Evolutionary conservation across 1,139 yeast genomes (phyloP), one percentile per base, ranked within the genome.

Genomic region (Scheffersomyces insectosa): DNA sequence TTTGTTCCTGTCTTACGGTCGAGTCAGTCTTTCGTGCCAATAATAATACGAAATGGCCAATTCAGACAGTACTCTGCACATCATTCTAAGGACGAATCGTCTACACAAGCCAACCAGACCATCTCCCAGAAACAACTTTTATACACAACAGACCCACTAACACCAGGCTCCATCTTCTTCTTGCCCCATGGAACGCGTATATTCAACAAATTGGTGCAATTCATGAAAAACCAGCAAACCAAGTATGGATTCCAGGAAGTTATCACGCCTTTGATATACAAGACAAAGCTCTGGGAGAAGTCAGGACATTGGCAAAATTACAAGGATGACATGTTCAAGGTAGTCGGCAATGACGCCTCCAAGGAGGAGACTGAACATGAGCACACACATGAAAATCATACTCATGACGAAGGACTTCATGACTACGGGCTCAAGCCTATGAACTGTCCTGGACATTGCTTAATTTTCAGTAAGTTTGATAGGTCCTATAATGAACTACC

Each of bases 401-500:
- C 53, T 23, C 50, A 47, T 30, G 41, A 39, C 31, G 46, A 43
- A 27, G 40, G 37, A 38, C 11, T 70, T 68, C 84, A 81, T 53
- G 82, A 78, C 36, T 88, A 80, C 60, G 97, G 97, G 3, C 73
- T 93, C 48, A 93, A 93, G 64, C 99, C 99, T 23, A 93, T 93
- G 99, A 95, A 93, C 68, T 93, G 99, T 63, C 99, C 99, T 0
- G 98, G 98, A 1, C 99, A 95, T 63, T 95, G 99, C 62, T 63
- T 93, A 45, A 82, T 95, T 51, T 95, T 84, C 70, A 80, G 85
- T 48, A 80, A 83, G 51, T 83, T 87, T 51, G 96, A 90, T 47
- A 81, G 95, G 54, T 88, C 96, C 0, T 89, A 89, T 61, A 81
- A 89, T 49, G 98, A 95, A 56, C 70, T 95, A 44, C 99, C 99